phyloP scores from a whole-genome alignment of 257 asterid species.

The Solanum commersonii region DNA sequence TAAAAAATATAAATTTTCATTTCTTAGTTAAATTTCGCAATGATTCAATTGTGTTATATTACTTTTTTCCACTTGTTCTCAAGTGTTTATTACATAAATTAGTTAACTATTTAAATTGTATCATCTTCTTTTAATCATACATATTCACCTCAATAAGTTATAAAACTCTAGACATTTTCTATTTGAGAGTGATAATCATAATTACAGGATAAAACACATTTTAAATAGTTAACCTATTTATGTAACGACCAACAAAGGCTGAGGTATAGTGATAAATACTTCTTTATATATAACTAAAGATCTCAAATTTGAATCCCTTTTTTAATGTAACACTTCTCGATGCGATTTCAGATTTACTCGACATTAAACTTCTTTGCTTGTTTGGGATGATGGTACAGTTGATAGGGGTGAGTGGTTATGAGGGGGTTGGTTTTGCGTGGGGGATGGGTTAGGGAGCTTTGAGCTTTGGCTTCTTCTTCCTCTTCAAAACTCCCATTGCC shows the following conservation, averaged over 20 bases:
- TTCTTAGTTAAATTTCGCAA: background rate
- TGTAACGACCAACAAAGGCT: no score
- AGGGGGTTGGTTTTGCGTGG: background rate
- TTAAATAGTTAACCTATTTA: background rate
- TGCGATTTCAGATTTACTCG: no score
- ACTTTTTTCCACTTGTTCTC: background rate
- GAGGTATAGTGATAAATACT: no score
- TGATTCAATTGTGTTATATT: background rate
- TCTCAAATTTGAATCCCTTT: no score
- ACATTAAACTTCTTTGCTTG: background rate
- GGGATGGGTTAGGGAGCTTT: background rate
- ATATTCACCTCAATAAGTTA: background rate
- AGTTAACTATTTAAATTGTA: background rate
- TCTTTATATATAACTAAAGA: no score
- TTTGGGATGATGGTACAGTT: background rate
- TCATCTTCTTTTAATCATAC: background rate
- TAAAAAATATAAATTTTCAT: background rate
- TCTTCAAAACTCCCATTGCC: constrained; percentile 15
- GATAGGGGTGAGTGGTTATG: background rate
- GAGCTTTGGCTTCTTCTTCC: background rate
- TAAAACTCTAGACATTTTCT: no score
- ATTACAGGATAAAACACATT: fast-evolving
- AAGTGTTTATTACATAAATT: background rate
- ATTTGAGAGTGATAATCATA: background rate
- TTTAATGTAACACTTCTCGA: no score